Conservation (phyloP, 345 rosid genomes). For the Boechera stricta region DNA sequence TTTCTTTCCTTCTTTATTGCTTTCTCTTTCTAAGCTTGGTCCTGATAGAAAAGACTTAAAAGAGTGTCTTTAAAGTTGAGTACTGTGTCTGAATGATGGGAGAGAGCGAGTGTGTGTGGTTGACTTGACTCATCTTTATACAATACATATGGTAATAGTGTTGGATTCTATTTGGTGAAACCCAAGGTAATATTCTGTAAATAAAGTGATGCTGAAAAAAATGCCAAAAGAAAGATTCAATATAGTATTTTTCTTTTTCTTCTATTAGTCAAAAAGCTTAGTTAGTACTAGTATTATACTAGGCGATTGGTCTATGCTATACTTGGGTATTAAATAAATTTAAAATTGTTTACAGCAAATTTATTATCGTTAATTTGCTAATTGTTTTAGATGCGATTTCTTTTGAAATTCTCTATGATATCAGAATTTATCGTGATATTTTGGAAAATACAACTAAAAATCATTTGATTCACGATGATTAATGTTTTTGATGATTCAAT, state of each 20-base stretch:
- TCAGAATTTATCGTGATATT: background rate
- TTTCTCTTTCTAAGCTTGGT: slow-evolving; percentile 42
- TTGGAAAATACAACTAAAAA: background rate
- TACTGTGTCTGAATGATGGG: slow-evolving; percentile 32
- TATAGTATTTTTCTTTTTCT: background rate
- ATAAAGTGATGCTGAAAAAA: slow-evolving; percentile 29
- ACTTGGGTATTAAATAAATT: background rate
- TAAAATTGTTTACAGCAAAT: background rate
- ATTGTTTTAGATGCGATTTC: background rate
- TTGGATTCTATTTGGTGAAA: slow-evolving; percentile 45
- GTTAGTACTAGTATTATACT: background rate
- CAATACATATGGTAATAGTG: slow-evolving; percentile 29
- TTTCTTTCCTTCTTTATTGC: slow-evolving; percentile 35
- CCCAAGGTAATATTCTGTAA: slow-evolving; percentile 34
- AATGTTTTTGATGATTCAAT: background rate
- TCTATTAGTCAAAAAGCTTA: background rate
- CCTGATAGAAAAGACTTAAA: slow-evolving; percentile 37
- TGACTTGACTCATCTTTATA: slow-evolving; percentile 42
- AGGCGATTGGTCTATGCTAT: background rate
- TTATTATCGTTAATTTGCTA: background rate
- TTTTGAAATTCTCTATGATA: background rate
- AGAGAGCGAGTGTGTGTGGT: slow-evolving; percentile 11
- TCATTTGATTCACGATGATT: background rate
- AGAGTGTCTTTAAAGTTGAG: slow-evolving; percentile 42
- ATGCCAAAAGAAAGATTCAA: slow-evolving; percentile 28